Base-by-base conservation (phyloP, 2,329 filamentous ascomycete species). In the Arthrobotrys sphaeroides region DNA sequence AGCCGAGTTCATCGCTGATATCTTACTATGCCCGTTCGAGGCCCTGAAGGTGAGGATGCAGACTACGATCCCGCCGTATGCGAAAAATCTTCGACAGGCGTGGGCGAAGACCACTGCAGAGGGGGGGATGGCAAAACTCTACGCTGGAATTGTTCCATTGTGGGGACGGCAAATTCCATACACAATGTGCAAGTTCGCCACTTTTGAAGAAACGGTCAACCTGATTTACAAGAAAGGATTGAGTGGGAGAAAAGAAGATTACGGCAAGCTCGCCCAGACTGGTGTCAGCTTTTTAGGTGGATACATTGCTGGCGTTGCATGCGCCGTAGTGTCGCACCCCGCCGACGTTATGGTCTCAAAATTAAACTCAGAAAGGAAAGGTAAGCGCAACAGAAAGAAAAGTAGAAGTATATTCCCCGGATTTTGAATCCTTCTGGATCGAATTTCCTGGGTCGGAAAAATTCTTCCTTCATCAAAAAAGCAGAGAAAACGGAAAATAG, bases 341-440 rank as follows among this genome's bases (percentile, higher is more conserved):
- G 90, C 91, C 59, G 91, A 94, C 82, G 93, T 96, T 80, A 94
- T 97, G 90, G 93, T 96, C 77, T 93, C 90, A 83, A 97, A 97
- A 85, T 85, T 97, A 79, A 97, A 97, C 81, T 89, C 92, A 31
- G 90, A 90, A 79, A 89, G 92, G 61, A 85, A 89, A 81, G 62
- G 70, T 74, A 68, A 57, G 49, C 45, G 3, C 45, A 33, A 28
- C 28, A 10, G 16, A 26, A n/a, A n/a, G n/a, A n/a, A n/a, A n/a
- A n/a, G n/a, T n/a, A n/a, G 12, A 53, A 43, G 16, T n/a, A 24
- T 33, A 33, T 42, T 53, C 49, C 49, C 49, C 49, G 51, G 53
- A 59, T 57, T 60, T 16, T 12, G 24, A 43, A 6, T 68, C 16
- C 22, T 38, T 20, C 43, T 28, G 18, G 36, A 18, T n/a, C n/a